These are phyloP conservation scores for Bidens hawaiensis DNA, from an alignment of 140 eudicot species.

Conservation along the genomic window DNA sequence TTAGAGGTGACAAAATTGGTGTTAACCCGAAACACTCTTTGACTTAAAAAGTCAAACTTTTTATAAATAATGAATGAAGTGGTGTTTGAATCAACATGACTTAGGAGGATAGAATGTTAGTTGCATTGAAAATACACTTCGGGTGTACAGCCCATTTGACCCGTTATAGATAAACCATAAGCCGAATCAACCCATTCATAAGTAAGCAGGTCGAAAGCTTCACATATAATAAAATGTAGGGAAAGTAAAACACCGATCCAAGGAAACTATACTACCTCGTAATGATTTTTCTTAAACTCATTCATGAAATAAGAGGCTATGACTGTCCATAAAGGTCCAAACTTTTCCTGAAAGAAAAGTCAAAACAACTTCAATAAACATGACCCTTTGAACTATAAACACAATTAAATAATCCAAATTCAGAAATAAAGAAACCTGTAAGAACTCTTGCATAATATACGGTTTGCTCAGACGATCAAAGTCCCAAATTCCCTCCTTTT, in stretches of 20 bases:
- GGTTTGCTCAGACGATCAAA: slow-evolving; percentile 87
- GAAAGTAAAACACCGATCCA: background rate
- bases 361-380: slow-evolving; percentile 13
- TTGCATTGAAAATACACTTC: background rate
- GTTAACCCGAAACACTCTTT: background rate
- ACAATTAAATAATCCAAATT: slow-evolving; percentile 2
- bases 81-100: background rate
- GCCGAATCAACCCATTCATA: background rate
- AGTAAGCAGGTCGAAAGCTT: background rate
- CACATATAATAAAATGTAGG: background rate
- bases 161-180: background rate
- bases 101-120: background rate
- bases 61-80: background rate
- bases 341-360: slow-evolving; percentile 63
- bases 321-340: slow-evolving; percentile 88
- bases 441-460: slow-evolving; percentile 56
- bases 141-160: background rate
- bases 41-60: background rate
- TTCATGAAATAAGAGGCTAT: slow-evolving; percentile 77
- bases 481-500: slow-evolving; percentile 95
- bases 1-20: background rate
- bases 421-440: slow-evolving; percentile 54
- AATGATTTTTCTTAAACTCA: slow-evolving; percentile 59
- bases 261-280: slow-evolving; percentile 52
- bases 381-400: background rate